Percentiles rank a stretch among this genome's conserved stretches.
phyloP scores from a whole-genome alignment of 108 stramenopile species.

The Nitzschia inconspicua region DNA sequence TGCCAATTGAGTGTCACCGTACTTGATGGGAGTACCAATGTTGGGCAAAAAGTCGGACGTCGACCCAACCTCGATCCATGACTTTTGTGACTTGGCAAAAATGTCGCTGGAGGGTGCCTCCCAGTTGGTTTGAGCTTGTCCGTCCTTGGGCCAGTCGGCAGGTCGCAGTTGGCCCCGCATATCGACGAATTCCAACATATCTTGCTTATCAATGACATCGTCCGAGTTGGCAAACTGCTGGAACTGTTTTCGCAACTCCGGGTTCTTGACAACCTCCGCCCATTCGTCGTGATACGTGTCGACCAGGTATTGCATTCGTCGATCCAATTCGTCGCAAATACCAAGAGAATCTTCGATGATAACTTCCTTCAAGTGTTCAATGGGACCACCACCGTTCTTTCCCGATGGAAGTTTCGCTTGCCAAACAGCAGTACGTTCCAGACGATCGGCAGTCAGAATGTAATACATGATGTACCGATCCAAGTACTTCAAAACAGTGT shows the following conservation, averaged over 20 bases:
- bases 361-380: constrained; percentile 87
- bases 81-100: constrained; percentile 79
- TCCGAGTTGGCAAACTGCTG: constrained; percentile 91
- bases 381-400: constrained; percentile 83
- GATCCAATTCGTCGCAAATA: constrained; percentile 85
- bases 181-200: constrained; percentile 87
- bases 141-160: constrained; percentile 88
- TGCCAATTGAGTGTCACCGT: constrained; percentile 88
- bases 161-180: constrained; percentile 85
- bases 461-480: constrained; percentile 95
- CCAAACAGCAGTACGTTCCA: constrained; percentile 91
- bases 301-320: constrained; percentile 84
- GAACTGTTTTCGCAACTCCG: constrained; percentile 69
- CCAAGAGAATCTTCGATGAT: constrained; percentile 92
- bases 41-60: constrained; percentile 73
- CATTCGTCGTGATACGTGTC: constrained; percentile 95
- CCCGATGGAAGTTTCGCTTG: constrained; percentile 78
- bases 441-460: constrained; percentile 86
- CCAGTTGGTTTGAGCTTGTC: constrained; percentile 79
- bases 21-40: constrained; percentile 79
- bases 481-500: constrained; percentile 83
- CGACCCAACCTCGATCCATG: constrained; percentile 78
- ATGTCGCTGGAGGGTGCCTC: constrained; percentile 56
- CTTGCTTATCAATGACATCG: constrained; percentile 66
- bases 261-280: constrained; percentile 89